A percentile compares a stretch with the other conserved stretches of the same genome.
Evolutionary conservation across 1,284 basidiomycete species (phyloP).

Genomic region (Malassezia cuniculi): DNA sequence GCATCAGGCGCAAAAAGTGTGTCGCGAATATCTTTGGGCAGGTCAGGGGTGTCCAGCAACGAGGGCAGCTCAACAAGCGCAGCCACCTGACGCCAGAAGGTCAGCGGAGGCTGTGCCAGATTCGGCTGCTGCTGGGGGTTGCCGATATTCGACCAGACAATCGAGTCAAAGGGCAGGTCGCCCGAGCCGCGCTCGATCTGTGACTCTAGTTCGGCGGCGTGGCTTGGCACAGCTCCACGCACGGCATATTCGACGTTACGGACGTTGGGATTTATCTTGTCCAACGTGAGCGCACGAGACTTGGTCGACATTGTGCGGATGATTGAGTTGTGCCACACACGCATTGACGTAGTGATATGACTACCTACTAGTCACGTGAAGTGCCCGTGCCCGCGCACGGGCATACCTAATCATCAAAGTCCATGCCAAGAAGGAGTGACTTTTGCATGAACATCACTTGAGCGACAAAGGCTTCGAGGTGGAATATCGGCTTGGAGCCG

Average conservation of each 20-base stretch:
- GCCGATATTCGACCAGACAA: constrained; percentile 93
- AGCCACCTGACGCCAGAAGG: constrained; percentile 81
- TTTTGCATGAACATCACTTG: constrained; percentile 43
- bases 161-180: constrained; percentile 65
- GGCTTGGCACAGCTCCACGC: constrained; percentile 83
- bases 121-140: constrained; percentile 86
- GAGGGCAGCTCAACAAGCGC: constrained; percentile 84
- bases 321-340: not conserved
- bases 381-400: no score
- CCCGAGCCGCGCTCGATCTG: constrained; percentile 46
- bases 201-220: constrained; percentile 62
- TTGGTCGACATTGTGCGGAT: constrained; percentile 45
- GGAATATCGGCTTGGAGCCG: constrained; percentile 40
- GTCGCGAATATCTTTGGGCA: constrained; percentile 22
- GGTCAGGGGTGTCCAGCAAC: constrained; percentile 62
- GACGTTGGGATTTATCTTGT: constrained; percentile 61
- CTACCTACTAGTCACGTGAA: not conserved
- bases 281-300: constrained; percentile 31
- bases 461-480: constrained; percentile 43
- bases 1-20: constrained; percentile 70
- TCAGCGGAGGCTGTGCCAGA: constrained; percentile 81
- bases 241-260: constrained; percentile 89
- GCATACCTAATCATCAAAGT: constrained; percentile 3
- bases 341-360: not conserved
- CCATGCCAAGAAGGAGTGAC: constrained; percentile 28